Percentiles rank a stretch among this genome's conserved stretches.
These are phyloP conservation scores for Botryotinia calthae DNA, from an alignment of 2,329 filamentous ascomycete genomes.

Conservation along the genomic window DNA sequence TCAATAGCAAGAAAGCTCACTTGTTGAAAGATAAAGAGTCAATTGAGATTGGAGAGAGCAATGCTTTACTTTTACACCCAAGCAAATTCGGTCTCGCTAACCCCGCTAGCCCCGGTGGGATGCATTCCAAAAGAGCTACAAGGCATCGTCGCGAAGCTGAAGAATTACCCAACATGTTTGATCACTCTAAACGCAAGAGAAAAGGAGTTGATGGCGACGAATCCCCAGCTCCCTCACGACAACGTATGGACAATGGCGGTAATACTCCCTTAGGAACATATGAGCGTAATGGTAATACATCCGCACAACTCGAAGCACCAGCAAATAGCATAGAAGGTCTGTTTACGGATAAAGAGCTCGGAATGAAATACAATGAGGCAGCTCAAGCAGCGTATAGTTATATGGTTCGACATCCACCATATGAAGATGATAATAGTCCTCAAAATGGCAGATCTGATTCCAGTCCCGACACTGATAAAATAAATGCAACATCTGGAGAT, in stretches of 20 bases:
- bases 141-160: conserved; percentile 59
- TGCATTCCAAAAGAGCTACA: conserved; percentile 62
- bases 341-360: conserved; percentile 67
- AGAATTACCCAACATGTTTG: conserved; percentile 53
- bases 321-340: conserved; percentile 67
- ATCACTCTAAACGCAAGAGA: conserved; percentile 61
- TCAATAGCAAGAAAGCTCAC: conserved; percentile 62
- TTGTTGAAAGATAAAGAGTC: conserved; percentile 66
- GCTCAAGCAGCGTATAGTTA: conserved; percentile 62
- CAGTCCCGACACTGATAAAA: conserved; percentile 47
- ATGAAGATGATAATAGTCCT: conserved; percentile 31
- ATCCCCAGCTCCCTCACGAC: conserved; percentile 57
- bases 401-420: conserved; percentile 51
- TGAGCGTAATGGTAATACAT: conserved; percentile 51
- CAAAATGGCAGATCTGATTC: conserved; percentile 46
- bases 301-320: conserved; percentile 54
- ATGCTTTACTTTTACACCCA: conserved; percentile 62
- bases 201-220: conserved; percentile 61
- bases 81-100: conserved; percentile 67
- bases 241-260: conserved; percentile 53
- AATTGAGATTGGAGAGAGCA: conserved; percentile 64
- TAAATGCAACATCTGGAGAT: conserved; percentile 49
- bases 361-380: conserved; percentile 62
- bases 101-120: conserved; percentile 61
- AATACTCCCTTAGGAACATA: conserved; percentile 62